A percentile compares a stretch with the other conserved stretches of the same genome.
These are phyloP conservation scores for Fusarium fracticaudum DNA, from an alignment of 2,329 filamentous ascomycete genomes.

Conservation along the genomic window DNA sequence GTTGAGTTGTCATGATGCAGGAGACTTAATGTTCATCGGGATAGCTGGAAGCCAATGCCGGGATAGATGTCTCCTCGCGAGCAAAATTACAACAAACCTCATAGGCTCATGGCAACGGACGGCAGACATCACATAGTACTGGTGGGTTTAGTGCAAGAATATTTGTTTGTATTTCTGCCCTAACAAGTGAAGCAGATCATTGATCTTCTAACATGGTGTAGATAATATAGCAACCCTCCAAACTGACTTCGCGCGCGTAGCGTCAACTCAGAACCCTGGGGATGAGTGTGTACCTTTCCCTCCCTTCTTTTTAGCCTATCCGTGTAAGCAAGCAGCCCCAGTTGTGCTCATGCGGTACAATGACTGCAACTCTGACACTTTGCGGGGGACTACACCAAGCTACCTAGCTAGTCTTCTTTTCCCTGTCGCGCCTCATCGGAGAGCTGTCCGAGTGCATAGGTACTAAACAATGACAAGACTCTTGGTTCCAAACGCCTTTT, in stretches of 20 bases:
- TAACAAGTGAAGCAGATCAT: not conserved
- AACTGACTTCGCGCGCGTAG: not conserved
- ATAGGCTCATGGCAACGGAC: not conserved
- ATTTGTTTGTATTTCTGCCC: slow-evolving; percentile 2
- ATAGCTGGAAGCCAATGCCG: not conserved
- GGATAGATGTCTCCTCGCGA: not conserved
- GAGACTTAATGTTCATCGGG: not conserved
- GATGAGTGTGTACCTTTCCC: slow-evolving; percentile 19
- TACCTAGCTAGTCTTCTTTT: slow-evolving; percentile 6
- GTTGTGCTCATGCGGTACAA: slow-evolving; percentile 33
- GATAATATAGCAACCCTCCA: not conserved
- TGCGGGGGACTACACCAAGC: slow-evolving; percentile 36
- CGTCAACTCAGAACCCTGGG: slow-evolving; percentile 3
- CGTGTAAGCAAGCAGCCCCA: slow-evolving; percentile 27
- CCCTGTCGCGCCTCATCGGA: slow-evolving; percentile 21
- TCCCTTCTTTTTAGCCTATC: slow-evolving; percentile 30
- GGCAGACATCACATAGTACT: not conserved
- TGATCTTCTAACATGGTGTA: not conserved
- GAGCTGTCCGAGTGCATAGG: slow-evolving; percentile 26
- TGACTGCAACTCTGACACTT: slow-evolving; percentile 38
- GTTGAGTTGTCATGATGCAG: slow-evolving; percentile 14
- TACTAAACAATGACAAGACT: slow-evolving; percentile 6
- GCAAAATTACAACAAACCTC: not conserved
- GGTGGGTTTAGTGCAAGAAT: not conserved
- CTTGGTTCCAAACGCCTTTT: slow-evolving; percentile 22